phyloP scores from a whole-genome alignment of 169 alveolate genomes.

The Perkinsus marinus region DNA sequence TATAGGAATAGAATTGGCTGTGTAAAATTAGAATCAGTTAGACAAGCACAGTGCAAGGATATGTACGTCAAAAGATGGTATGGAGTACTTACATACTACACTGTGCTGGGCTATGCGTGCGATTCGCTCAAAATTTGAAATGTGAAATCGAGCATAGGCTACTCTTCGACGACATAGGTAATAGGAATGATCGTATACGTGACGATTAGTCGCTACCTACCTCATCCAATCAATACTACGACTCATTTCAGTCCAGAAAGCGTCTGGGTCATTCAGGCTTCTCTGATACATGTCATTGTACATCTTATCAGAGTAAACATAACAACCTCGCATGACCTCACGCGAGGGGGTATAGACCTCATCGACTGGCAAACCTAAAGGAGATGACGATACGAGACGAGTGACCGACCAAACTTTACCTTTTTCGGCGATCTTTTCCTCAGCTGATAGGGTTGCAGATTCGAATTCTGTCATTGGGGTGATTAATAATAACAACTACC shows the following conservation, averaged over 20 bases:
- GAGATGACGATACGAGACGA: neutral
- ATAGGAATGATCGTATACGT: too few relatives aligned
- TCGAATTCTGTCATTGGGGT: neutral
- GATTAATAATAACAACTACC: too few relatives aligned
- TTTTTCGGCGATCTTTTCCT: neutral
- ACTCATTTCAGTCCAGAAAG: neutral
- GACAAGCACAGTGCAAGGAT: too few relatives aligned
- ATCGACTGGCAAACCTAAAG: neutral
- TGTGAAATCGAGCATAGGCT: too few relatives aligned
- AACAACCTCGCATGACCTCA: neutral
- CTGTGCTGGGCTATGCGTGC: too few relatives aligned
- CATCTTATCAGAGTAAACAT: neutral
- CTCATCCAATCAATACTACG: neutral
- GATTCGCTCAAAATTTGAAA: too few relatives aligned
- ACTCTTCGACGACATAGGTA: too few relatives aligned
- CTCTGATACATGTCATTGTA: slow-evolving; percentile 1
- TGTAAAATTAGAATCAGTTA: too few relatives aligned
- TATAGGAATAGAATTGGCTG: too few relatives aligned
- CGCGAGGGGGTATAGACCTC: neutral
- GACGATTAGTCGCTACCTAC: neutral
- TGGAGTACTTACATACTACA: too few relatives aligned
- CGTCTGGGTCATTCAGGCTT: neutral
- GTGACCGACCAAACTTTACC: neutral
- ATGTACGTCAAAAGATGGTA: too few relatives aligned
- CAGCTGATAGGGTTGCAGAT: neutral